A percentile compares a stretch with the other conserved stretches of the same genome.
Evolutionary conservation across 108 stramenopile genomes (phyloP).

Genomic region (Mediolabrus comicus): DNA sequence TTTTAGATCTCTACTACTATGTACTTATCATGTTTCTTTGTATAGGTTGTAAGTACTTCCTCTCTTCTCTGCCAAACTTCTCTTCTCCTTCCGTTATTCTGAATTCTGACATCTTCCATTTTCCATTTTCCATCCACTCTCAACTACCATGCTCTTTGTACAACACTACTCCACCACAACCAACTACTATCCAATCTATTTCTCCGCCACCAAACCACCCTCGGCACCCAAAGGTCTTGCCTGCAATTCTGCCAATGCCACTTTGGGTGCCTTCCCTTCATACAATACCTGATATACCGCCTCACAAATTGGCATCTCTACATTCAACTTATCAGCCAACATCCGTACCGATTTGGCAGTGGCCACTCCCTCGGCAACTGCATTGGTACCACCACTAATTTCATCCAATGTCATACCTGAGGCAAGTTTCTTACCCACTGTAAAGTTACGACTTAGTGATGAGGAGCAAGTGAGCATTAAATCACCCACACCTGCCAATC

Average conservation of each 20-base stretch:
- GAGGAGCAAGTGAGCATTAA: constrained; percentile 2
- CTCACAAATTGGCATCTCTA: background rate
- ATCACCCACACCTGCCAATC: constrained; percentile 5
- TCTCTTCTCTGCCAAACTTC: too few species aligned
- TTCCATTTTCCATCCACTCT: too few species aligned
- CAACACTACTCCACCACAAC: too few species aligned
- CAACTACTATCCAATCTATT: too few species aligned
- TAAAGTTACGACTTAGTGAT: background rate
- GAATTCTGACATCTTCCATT: too few species aligned
- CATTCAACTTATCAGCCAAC: background rate
- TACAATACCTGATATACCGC: background rate
- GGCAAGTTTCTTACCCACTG: background rate
- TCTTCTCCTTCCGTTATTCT: too few species aligned
- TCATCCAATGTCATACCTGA: background rate
- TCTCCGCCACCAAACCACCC: background rate
- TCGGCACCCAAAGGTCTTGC: background rate
- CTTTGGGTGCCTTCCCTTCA: background rate
- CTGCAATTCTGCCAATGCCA: background rate
- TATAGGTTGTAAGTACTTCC: too few species aligned
- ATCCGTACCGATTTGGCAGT: background rate
- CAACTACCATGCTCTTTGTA: too few species aligned
- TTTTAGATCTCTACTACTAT: too few species aligned
- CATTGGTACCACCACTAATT: background rate
- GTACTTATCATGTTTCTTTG: too few species aligned
- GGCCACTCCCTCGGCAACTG: constrained; percentile 4